Base-by-base conservation (phyloP, 345 rosid species). In the Passiflora organensis region DNA sequence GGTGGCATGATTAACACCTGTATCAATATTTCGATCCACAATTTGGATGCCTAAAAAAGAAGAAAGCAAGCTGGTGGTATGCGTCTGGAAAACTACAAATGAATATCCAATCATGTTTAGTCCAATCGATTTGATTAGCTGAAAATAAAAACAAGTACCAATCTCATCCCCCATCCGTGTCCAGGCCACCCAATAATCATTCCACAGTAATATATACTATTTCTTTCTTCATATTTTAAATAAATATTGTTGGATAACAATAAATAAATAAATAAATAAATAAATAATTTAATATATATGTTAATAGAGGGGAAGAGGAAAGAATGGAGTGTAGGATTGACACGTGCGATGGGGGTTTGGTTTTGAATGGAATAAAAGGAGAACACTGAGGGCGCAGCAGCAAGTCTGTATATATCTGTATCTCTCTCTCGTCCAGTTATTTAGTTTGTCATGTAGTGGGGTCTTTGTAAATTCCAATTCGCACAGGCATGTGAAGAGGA, bases 401-500 rank as follows among this genome's bases (percentile, higher is more conserved):
- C 19, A 12, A 18, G 18, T 19, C 19, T 2, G 1, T n/a, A n/a
- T n/a, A n/a, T n/a, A 13, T 13, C 9, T 11, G 56, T 55, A 21
- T 46, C 32, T 59, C 70, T 63, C 66, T 75, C 70, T 63, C 73
- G n/a, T 59, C 63, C 67, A 38, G 54, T 54, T 47, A 63, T 55
- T 79, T 81, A 61, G 69, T 17, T 22, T 78, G 84, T 84, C 87
- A 12, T 69, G 44, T 70, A 58, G 80, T 53, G 69, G 63, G 8
- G 34, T 3, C 8, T 63, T 59, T 66, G 60, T 57, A 72, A 57
- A 65, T 72, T 63, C 75, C 72, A 71, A 63, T 58, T 52, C 59
- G 42, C 25, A 66, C 72, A 71, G 72, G 71, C 84, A 86, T 83
- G 87, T 76, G 86, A 83, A 71, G 74, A 63, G 58, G 15, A 38